phyloP scores from a whole-genome alignment of 2,329 filamentous ascomycete genomes.

The Claviceps africana region DNA sequence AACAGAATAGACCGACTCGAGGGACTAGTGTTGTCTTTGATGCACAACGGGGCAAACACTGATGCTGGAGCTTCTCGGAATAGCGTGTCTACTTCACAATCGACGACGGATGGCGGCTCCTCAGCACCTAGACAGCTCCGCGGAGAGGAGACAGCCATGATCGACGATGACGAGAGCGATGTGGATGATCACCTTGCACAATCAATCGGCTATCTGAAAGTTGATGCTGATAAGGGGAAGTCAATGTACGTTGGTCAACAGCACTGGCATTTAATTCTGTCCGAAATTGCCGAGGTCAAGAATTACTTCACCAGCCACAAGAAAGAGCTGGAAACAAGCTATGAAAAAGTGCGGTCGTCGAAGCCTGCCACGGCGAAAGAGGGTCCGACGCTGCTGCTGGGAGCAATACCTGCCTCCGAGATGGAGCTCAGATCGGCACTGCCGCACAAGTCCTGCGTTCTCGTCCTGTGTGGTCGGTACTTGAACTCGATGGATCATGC shows the following conservation, averaged over 20 bases:
- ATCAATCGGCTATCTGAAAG: constrained; percentile 69
- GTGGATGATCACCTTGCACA: constrained; percentile 54
- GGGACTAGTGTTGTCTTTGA: constrained; percentile 78
- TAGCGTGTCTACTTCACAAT: constrained; percentile 22
- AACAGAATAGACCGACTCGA: constrained; percentile 93
- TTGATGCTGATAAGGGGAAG: constrained; percentile 63
- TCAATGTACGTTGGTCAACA: constrained; percentile 71
- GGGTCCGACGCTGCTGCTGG: constrained; percentile 68
- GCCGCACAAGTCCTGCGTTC: constrained; percentile 68
- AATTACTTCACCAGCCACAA: constrained; percentile 79
- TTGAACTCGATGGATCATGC: constrained; percentile 68
- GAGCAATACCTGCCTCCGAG: constrained; percentile 56
- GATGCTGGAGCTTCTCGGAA: constrained; percentile 24
- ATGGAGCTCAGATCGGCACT: constrained; percentile 66
- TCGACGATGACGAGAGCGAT: constrained; percentile 49
- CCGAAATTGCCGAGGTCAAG: constrained; percentile 83
- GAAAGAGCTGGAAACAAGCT: constrained; percentile 73
- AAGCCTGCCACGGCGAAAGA: constrained; percentile 46
- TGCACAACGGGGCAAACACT: constrained; percentile 63
- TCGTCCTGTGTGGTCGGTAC: constrained; percentile 74
- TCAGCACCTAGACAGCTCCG: constrained; percentile 34
- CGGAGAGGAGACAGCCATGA: constrained; percentile 40
- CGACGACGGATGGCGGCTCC: constrained; percentile 28
- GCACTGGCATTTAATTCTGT: constrained; percentile 68
- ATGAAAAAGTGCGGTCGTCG: constrained; percentile 58